Evolutionary conservation across 2,329 filamentous ascomycete genomes (phyloP).

Genomic region (Ceratocystis huliohia): DNA sequence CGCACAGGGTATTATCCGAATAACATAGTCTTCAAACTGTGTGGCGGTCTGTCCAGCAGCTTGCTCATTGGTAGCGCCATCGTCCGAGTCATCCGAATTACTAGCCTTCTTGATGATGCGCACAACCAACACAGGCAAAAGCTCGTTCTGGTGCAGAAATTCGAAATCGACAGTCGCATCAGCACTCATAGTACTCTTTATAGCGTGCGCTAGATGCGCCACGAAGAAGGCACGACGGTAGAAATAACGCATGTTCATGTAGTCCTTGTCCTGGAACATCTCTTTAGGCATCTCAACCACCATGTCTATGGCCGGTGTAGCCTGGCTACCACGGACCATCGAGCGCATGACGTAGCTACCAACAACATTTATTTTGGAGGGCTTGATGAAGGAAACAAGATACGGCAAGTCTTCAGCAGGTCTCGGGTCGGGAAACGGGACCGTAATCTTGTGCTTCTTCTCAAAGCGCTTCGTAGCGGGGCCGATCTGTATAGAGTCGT

Average conservation of each 20-base stretch:
- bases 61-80: constrained; percentile 19
- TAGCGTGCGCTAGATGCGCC: constrained; percentile 60
- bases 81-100: constrained; percentile 16
- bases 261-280: constrained; percentile 89
- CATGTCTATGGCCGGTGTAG: constrained; percentile 57
- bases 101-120: constrained; percentile 24
- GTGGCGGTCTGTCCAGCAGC: constrained; percentile 22
- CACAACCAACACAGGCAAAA: constrained; percentile 55
- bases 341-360: constrained; percentile 75
- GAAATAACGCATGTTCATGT: constrained; percentile 83
- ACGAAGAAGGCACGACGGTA: constrained; percentile 89
- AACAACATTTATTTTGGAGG: constrained; percentile 69
- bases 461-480: constrained; percentile 57
- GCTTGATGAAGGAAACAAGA: constrained; percentile 65
- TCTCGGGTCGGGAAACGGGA: constrained; percentile 74
- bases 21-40: constrained; percentile 37
- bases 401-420: constrained; percentile 67
- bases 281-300: constrained; percentile 69
- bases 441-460: constrained; percentile 51
- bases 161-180: constrained; percentile 45
- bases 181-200: constrained; percentile 46
- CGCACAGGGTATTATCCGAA: constrained; percentile 67
- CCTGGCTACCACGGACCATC: constrained; percentile 49
- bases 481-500: constrained; percentile 39
- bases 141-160: constrained; percentile 56